Evolutionary conservation across 768 basidiomycete species (phyloP), one percentile per base, ranked within the genome.

Genomic region (Russula brevipes): DNA sequence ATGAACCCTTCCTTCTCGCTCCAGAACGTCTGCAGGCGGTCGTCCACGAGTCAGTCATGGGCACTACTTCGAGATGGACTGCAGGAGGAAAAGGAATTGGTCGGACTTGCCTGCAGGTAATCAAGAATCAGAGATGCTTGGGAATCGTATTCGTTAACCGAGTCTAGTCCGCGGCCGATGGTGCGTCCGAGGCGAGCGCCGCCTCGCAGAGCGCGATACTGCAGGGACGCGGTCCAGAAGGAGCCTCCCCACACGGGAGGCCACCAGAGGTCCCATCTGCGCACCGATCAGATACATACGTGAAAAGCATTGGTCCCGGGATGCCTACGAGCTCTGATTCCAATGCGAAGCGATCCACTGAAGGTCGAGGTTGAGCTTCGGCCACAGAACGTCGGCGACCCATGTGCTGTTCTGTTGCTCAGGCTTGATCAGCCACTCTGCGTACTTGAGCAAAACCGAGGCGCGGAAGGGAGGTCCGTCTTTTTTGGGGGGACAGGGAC

Each of bases 171-270:
- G 11, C 54, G 58, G 16, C 54, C 58, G 17, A 64, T 54, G 14
- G 38, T 17, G n/a, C 63, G 63, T 12, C n/a, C 63, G 24, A 60
- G 63, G 49, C 63, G 63, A 24, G 63, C 63, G n/a, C 58, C 63
- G 38, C 52, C 47, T 1, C 58, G 58, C 44, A 60, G 47, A 17
- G 63, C 63, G 24, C 63, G 59, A 24, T 60, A 60, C 42, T 64
- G 59, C 38, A 64, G 38, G 41, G 63, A 64, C 1, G 63, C 53
- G 4, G 63, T 56, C 63, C 63, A 64, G 46, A 54, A 60, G 30
- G 63, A 64, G 30, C 63, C 58, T 12, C 58, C 39, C 50, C 53
- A 60, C 19, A 60, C 63, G 0, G 53, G 41, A 19, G 53, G 63
- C 58, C 63, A 59, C 63, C 63, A 64, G 8, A 59, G 51, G 54